These are phyloP conservation scores for Plantago ovata DNA, from an alignment of 257 asterid genomes.

Conservation along the genomic window DNA sequence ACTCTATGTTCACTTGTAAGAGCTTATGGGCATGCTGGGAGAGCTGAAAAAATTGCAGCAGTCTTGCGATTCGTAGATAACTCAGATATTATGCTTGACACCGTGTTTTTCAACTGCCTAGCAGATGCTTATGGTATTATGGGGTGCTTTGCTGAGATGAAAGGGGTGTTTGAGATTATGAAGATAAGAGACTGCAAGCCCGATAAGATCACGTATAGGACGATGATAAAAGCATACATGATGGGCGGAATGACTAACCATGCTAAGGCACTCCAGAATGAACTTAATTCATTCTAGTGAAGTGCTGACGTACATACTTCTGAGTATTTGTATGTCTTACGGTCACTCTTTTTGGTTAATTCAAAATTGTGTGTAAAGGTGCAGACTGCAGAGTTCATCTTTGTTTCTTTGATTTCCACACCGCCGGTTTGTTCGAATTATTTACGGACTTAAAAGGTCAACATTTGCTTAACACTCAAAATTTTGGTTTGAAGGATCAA, in stretches of 20 bases:
- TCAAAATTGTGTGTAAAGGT: not conserved
- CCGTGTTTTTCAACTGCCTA: slow-evolving; percentile 76
- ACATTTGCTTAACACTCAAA: no score
- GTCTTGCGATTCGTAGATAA: slow-evolving; percentile 57
- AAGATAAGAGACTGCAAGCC: slow-evolving; percentile 61
- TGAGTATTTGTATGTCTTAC: no score
- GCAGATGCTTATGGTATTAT: slow-evolving; percentile 85
- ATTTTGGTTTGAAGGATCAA: no score
- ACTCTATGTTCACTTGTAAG: slow-evolving; percentile 81
- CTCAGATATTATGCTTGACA: slow-evolving; percentile 72
- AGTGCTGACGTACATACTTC: not conserved
- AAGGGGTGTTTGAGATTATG: slow-evolving; percentile 77
- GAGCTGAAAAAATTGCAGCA: slow-evolving; percentile 52
- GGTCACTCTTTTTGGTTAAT: not conserved
- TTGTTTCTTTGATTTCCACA: no score
- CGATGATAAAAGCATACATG: slow-evolving; percentile 71
- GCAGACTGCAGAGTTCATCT: no score
- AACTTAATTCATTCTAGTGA: slow-evolving; percentile 46
- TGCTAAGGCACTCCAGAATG: slow-evolving; percentile 54
- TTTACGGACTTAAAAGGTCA: no score
- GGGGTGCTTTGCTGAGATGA: slow-evolving; percentile 85
- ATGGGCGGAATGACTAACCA: slow-evolving; percentile 53
- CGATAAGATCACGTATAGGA: slow-evolving; percentile 72
- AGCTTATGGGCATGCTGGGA: slow-evolving; percentile 72
- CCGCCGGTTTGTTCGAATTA: no score